Conservation (phyloP, 1,284 basidiomycete species). For the Cryptococcus sp. region DNA sequence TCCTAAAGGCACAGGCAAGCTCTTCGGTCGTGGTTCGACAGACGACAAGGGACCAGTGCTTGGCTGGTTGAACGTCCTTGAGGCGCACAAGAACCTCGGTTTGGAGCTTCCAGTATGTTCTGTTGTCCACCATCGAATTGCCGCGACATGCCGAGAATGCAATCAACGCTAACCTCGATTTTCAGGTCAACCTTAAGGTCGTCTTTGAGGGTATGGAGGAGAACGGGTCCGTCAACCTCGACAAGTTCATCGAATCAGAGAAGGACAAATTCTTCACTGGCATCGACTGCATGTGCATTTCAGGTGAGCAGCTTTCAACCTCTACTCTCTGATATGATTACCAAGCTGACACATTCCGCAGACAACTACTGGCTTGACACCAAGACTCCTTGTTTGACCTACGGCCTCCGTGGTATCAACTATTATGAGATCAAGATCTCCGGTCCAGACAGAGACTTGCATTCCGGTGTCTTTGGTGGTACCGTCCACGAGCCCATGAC, state of each 20-base stretch:
- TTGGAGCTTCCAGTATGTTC: constrained; percentile 70
- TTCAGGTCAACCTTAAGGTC: constrained; percentile 79
- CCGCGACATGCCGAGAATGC: neutral
- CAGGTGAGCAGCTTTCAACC: constrained; percentile 57
- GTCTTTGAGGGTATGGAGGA: constrained; percentile 99
- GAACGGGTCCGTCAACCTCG: constrained; percentile 88
- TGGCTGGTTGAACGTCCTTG: constrained; percentile 93
- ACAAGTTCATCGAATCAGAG: constrained; percentile 83
- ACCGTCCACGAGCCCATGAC: constrained; percentile 84
- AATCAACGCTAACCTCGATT: neutral
- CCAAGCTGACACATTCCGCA: constrained; percentile 15
- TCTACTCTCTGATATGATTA: neutral
- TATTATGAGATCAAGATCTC: constrained; percentile 85
- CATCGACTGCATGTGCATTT: constrained; percentile 93
- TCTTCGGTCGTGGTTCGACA: constrained; percentile 86
- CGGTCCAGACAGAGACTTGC: constrained; percentile 86
- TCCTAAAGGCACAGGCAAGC: constrained; percentile 51
- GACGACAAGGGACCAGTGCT: constrained; percentile 93
- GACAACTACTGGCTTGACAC: constrained; percentile 58
- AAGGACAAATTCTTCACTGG: constrained; percentile 82
- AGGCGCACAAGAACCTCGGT: constrained; percentile 75
- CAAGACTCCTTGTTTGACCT: constrained; percentile 55
- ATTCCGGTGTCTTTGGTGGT: constrained; percentile 87
- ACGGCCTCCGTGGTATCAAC: constrained; percentile 72
- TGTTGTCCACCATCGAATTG: neutral